phyloP scores from a whole-genome alignment of 768 basidiomycete species.

The Suillus ampliporus region DNA sequence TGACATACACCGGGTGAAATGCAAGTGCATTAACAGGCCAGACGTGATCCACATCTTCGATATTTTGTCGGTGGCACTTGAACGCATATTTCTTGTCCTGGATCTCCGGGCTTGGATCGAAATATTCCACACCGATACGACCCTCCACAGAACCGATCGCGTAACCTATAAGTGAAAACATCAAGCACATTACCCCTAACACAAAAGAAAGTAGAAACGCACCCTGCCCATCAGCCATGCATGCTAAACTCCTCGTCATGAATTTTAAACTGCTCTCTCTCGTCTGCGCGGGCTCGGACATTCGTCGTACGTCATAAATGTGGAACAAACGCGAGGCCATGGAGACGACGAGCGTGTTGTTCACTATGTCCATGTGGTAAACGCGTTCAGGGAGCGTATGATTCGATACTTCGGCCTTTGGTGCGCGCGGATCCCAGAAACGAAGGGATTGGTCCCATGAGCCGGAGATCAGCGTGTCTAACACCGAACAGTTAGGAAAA shows the following conservation, averaged over 20 bases:
- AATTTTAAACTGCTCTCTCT: slow-evolving; percentile 95
- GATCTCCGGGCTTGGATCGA: slow-evolving; percentile 75
- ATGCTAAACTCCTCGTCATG: slow-evolving; percentile 89
- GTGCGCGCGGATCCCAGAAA: slow-evolving; percentile 83
- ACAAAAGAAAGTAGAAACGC: slow-evolving; percentile 19
- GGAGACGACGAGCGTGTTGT: slow-evolving; percentile 84
- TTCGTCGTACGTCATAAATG: slow-evolving; percentile 85
- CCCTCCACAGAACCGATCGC: slow-evolving; percentile 95
- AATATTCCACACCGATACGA: slow-evolving; percentile 96
- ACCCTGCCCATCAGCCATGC: slow-evolving; percentile 95
- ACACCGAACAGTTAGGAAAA: neutral
- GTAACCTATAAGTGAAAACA: slow-evolving; percentile 61
- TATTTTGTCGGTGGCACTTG: slow-evolving; percentile 92
- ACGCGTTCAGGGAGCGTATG: slow-evolving; percentile 81
- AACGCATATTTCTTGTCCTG: slow-evolving; percentile 89
- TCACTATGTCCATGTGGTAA: slow-evolving; percentile 82
- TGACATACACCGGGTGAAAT: slow-evolving; percentile 82
- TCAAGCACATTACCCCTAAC: neutral
- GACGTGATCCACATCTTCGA: slow-evolving; percentile 92
- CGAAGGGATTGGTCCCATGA: slow-evolving; percentile 93
- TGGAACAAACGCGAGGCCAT: slow-evolving; percentile 92
- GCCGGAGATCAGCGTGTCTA: slow-evolving; percentile 80
- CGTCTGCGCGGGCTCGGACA: slow-evolving; percentile 75
- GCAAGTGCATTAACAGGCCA: slow-evolving; percentile 96
- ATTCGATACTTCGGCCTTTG: slow-evolving; percentile 58